Evolutionary conservation across 176 grass and related monocot genomes (phyloP), one percentile per base, ranked within the genome.

Genomic region (Zoysia pacifica): DNA sequence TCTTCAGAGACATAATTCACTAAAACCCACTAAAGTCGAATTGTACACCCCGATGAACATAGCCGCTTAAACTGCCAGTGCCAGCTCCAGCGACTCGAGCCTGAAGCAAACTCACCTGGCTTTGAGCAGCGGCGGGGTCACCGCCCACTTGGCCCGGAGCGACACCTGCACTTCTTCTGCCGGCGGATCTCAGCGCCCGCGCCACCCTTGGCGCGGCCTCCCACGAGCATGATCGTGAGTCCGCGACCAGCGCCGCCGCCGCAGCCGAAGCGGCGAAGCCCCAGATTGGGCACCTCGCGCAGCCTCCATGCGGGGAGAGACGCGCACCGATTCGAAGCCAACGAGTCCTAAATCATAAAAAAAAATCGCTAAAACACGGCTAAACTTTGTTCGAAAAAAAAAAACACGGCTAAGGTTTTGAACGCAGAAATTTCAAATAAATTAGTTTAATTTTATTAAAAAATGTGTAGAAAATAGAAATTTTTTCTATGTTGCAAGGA

Each of bases 161-260:
- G 92, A 82, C 49, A 89, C 92, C 77, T 95, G 90, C 73, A 95
- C 96, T 75, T 99, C 90, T 93, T 99, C 79, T 89, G 87, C 75
- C 87, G 82, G 66, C 82, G 88, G 74, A 84, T 89, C 80, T 77
- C 87, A 8, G 86, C 81, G 12, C 35, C 60, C n/a, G 18, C 70
- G 58, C 19, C 62, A 18, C 59, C 67, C 18, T 50, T 73, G 4
- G 45, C 58, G 16, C 89, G 78, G 72, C 75, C 64, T 20, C 78
- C 82, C 19, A 78, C 78, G 38, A 89, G 67, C 14, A 89, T 66
- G 54, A 50, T 45, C 43, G 19, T 53, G 11, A 77, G 37, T 72
- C 51, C 43, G 19, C 62, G 11, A 77, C 37, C 77, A 82, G 14
- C 63, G 37, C 81, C 55, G 41, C 53, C 15, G 73, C 66, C 36